Percentiles rank a stretch among this genome's conserved stretches.
phyloP scores from a whole-genome alignment of 306 rosid genomes.

The Fragaria iinumae region DNA sequence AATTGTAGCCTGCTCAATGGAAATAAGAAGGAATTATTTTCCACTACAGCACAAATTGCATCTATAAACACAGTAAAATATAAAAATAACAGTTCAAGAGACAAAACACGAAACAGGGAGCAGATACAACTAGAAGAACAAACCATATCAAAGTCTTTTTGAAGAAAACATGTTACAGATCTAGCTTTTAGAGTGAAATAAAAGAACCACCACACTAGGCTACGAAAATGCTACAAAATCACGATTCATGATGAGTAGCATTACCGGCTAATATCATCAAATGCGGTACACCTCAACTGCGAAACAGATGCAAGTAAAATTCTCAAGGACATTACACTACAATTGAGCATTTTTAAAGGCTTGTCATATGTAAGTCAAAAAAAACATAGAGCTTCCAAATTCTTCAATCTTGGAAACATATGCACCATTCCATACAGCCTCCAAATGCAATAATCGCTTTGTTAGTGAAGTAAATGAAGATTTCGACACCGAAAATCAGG shows the following conservation, averaged over 20 bases:
- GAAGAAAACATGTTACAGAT: not conserved
- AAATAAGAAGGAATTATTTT: not conserved
- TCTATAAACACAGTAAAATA: not conserved
- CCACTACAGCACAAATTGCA: no score
- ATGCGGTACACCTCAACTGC: not conserved
- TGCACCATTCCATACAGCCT: not conserved
- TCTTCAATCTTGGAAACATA: not conserved
- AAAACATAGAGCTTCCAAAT: no score
- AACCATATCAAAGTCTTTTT: not conserved
- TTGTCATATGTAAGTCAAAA: not conserved
- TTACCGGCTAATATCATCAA: not conserved
- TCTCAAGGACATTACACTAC: not conserved
- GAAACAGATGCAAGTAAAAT: not conserved
- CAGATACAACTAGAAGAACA: not conserved
- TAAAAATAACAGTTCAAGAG: not conserved
- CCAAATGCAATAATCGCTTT: not conserved
- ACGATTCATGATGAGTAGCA: not conserved
- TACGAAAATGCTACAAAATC: not conserved
- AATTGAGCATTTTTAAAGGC: not conserved
- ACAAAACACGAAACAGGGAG: not conserved
- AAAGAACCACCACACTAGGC: not conserved
- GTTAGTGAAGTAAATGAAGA: not conserved
- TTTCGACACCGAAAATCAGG: not conserved
- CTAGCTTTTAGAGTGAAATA: not conserved
- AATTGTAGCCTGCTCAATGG: slow-evolving; percentile 48